Evolutionary conservation across 208 protist species (phyloP).

Genomic region (Acanthamoeba healyi): DNA sequence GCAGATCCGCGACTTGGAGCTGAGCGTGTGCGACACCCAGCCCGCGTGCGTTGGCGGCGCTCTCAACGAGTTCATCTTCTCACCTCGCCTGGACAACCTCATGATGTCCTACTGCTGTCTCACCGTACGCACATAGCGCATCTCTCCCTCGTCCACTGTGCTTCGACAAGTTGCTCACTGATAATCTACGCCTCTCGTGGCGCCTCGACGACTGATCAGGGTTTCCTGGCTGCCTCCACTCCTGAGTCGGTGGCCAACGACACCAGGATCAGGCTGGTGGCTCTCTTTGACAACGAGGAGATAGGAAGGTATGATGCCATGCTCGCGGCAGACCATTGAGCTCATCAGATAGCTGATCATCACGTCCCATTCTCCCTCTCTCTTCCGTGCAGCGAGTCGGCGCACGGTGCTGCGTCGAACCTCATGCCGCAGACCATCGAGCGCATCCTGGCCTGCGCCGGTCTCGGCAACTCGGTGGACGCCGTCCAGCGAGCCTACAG

Average conservation of each 20-base stretch:
- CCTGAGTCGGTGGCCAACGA: conserved; percentile 86
- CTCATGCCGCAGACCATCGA: conserved; percentile 77
- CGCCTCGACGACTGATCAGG: too few species aligned
- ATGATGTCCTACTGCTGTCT: conserved; percentile 95
- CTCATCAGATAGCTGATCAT: neutral
- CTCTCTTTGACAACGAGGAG: conserved; percentile 92
- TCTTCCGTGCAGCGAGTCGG: conserved; percentile 68
- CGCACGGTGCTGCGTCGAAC: conserved; percentile 85
- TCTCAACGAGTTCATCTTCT: conserved; percentile 96
- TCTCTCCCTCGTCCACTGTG: too few species aligned
- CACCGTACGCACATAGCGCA: too few species aligned
- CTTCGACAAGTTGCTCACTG: too few species aligned
- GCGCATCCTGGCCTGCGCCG: conserved; percentile 66
- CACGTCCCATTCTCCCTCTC: neutral
- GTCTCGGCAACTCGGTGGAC: conserved; percentile 3
- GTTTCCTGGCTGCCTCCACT: conserved; percentile 47
- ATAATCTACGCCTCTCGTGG: too few species aligned
- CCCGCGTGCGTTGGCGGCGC: conserved; percentile 93
- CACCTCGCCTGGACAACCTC: conserved; percentile 97
- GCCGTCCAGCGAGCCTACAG: conserved; percentile 88
- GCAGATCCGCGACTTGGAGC: conserved; percentile 97
- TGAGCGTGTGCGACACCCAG: conserved; percentile 96
- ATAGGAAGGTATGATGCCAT: conserved; percentile 73
- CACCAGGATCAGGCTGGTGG: conserved; percentile 92
- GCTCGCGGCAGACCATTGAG: neutral